phyloP scores from a whole-genome alignment of 257 asterid species.

The Mentha longifolia region DNA sequence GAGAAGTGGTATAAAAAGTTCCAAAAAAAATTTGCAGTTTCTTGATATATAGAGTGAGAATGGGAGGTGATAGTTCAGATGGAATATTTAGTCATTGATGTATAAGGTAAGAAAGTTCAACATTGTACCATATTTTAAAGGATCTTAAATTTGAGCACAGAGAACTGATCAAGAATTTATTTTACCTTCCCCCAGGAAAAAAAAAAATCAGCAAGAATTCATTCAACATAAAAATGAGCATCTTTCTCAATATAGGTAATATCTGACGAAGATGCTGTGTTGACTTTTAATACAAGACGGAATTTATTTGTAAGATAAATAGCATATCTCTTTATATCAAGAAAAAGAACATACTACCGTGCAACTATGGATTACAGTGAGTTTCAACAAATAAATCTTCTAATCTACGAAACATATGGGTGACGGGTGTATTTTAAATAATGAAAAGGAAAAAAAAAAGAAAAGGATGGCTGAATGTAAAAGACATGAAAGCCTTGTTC shows the following conservation, averaged over 20 bases:
- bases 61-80: background rate
- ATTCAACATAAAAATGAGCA: background rate
- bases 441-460: too few species aligned
- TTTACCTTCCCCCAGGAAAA: too few species aligned
- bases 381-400: conserved; percentile 1
- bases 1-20: conserved; percentile 9
- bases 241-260: background rate
- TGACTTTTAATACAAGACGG: background rate
- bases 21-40: conserved; percentile 9
- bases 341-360: background rate
- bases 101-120: background rate
- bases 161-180: conserved; percentile 17
- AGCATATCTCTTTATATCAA: conserved; percentile 7
- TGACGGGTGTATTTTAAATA: background rate
- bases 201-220: background rate
- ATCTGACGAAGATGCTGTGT: conserved; percentile 1
- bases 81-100: background rate
- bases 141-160: too few species aligned
- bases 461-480: background rate
- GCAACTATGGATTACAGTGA: background rate
- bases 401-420: conserved; percentile 2
- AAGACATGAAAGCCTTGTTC: conserved; percentile 20
- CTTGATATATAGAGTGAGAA: conserved; percentile 9
- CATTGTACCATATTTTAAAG: too few species aligned
- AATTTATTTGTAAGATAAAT: background rate